Conservation (phyloP, 768 basidiomycete genomes). For the Exidia glandulosa region DNA sequence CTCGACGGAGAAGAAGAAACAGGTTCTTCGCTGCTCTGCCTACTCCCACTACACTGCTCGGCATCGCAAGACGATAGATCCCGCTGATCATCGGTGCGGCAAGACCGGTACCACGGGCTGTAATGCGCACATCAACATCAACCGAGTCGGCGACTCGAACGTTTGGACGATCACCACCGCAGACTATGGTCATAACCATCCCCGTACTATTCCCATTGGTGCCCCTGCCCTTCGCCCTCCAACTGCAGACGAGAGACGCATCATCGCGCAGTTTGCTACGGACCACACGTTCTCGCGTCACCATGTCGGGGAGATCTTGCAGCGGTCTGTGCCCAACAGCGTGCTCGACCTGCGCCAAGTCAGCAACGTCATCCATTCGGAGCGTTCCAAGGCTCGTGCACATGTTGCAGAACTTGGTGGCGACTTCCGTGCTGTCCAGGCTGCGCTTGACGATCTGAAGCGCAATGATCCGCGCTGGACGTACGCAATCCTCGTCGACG, state of each 20-base stretch:
- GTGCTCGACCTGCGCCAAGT: background rate
- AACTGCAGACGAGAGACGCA: background rate
- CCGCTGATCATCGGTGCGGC: too few relatives aligned
- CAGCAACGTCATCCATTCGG: background rate
- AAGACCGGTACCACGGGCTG: background rate
- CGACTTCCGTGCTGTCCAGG: background rate
- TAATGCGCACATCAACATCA: background rate
- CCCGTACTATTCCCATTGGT: background rate
- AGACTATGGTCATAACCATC: background rate
- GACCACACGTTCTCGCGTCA: constrained; percentile 9
- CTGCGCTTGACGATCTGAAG: background rate
- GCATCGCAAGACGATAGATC: too few relatives aligned
- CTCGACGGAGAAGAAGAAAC: too few relatives aligned
- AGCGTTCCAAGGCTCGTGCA: background rate
- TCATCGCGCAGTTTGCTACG: constrained; percentile 6
- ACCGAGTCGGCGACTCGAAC: background rate
- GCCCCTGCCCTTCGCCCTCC: constrained; percentile 9
- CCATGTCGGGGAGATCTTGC: constrained; percentile 5
- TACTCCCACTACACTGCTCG: too few relatives aligned
- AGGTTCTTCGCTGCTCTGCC: too few relatives aligned
- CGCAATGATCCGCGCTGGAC: background rate
- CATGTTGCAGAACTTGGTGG: constrained; percentile 1
- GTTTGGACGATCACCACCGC: background rate
- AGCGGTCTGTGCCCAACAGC: background rate
- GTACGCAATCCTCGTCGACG: constrained; percentile 11